A percentile compares a stretch with the other conserved stretches of the same genome.
Conservation (phyloP, 352 stramenopile species). For the Phytophthora capsici region DNA sequence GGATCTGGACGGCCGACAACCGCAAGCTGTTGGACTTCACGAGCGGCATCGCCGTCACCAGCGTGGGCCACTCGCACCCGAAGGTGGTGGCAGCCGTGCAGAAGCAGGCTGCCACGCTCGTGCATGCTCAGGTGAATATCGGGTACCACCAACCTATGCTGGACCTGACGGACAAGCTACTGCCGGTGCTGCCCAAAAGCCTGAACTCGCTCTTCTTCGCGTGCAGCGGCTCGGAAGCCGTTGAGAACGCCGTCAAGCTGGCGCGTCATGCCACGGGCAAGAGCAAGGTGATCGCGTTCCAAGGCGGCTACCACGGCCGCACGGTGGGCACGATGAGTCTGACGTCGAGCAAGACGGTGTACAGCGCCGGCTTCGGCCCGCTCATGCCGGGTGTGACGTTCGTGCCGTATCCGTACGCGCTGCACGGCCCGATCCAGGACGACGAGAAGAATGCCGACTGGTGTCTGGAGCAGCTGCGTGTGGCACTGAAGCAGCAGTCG, state of each 20-base stretch:
- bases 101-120: slow-evolving; percentile 87
- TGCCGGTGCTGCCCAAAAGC: slow-evolving; percentile 76
- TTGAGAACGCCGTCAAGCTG: slow-evolving; percentile 94
- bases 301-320: slow-evolving; percentile 93
- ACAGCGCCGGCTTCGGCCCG: slow-evolving; percentile 87
- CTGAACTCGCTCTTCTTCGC: slow-evolving; percentile 93
- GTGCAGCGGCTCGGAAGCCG: slow-evolving; percentile 91
- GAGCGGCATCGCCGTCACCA: slow-evolving; percentile 93
- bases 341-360: slow-evolving; percentile 92
- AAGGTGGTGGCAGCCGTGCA: slow-evolving; percentile 90
- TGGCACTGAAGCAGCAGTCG: slow-evolving; percentile 92
- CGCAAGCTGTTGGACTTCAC: slow-evolving; percentile 94
- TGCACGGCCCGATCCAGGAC: slow-evolving; percentile 86
- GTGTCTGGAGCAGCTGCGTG: slow-evolving; percentile 85
- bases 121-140: slow-evolving; percentile 94
- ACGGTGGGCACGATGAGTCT: slow-evolving; percentile 93
- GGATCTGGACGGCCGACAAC: slow-evolving; percentile 87
- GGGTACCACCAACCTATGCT: slow-evolving; percentile 93
- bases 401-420: slow-evolving; percentile 88
- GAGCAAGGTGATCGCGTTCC: slow-evolving; percentile 92
- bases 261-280: slow-evolving; percentile 91
- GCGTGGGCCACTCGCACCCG: slow-evolving; percentile 93
- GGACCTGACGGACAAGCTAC: slow-evolving; percentile 86
- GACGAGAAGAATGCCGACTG: slow-evolving; percentile 70
- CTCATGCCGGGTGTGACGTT: slow-evolving; percentile 86